phyloP scores from a whole-genome alignment of 225 moss, liverwort and hornwort species.

The Lunularia cruciata region DNA sequence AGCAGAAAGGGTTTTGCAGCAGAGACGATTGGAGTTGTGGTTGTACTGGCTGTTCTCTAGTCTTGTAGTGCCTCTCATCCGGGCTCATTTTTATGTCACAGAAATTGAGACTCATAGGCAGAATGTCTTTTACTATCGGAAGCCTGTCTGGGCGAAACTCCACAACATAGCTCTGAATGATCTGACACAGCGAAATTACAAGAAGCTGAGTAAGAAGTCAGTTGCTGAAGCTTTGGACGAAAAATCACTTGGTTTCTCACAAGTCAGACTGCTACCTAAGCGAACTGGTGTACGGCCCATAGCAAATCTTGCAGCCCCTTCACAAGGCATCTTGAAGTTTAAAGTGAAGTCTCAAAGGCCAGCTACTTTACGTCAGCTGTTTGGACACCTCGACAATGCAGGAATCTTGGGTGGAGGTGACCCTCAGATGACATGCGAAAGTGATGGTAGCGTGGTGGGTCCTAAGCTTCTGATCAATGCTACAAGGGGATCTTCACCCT shows the following conservation, averaged over 20 bases:
- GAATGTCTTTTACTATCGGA: constrained; percentile 83
- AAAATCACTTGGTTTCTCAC: constrained; percentile 77
- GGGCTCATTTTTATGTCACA: constrained; percentile 89
- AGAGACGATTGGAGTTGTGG: constrained; percentile 68
- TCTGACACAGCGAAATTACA: constrained; percentile 57
- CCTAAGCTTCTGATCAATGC: background rate
- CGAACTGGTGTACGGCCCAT: constrained; percentile 82
- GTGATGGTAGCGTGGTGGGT: background rate
- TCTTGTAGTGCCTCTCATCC: constrained; percentile 72
- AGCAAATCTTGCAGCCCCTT: constrained; percentile 79
- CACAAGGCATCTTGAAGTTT: constrained; percentile 62
- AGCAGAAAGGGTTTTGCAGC: constrained; percentile 40
- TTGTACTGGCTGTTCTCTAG: constrained; percentile 71
- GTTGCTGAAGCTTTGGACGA: constrained; percentile 60
- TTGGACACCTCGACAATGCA: constrained; percentile 26
- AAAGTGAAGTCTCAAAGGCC: constrained; percentile 20
- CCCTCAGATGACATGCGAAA: background rate
- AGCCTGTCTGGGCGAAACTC: constrained; percentile 95
- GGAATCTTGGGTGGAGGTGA: constrained; percentile 9
- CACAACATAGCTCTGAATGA: constrained; percentile 62
- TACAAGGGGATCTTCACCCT: background rate
- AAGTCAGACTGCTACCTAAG: constrained; percentile 81
- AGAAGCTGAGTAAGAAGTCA: constrained; percentile 52
- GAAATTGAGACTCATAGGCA: constrained; percentile 90
- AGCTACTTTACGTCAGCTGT: constrained; percentile 17